Base-by-base conservation (phyloP, 495 filamentous ascomycete species). In the Physcia stellaris region DNA sequence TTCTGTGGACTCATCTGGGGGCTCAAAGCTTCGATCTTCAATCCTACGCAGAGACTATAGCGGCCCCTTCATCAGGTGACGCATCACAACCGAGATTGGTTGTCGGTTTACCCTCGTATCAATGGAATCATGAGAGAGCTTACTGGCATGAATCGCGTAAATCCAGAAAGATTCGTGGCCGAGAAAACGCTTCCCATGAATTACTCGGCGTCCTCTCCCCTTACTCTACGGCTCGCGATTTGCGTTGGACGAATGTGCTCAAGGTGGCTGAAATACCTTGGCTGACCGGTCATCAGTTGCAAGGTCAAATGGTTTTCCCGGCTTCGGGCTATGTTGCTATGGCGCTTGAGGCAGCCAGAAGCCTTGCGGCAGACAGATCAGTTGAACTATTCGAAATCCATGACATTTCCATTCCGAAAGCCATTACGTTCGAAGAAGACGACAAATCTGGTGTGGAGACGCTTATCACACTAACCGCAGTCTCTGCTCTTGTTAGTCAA, bases 281-380 rank as follows among this genome's bases (percentile, higher is more conserved):
- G 64, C 37, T 67, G 0, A 9, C 27, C 2, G 55, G 51, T 42
- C 63, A 68, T 27, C 36, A 51, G 15, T 34, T 67, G 0, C 56
- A 66, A 26, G 51, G 55, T 0, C 54, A 64, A 32, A 39, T 54
- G 2, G 52, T 82, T 0, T 75, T 75, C 43, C 77, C 79, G 13
- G 69, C 65, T 32, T 64, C 74, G 5, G 69, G 64, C 0, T 79
- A 71, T 39, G 45, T 75, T 22, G 55, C 64, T 2, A 74, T 73
- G 58, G 70, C 67, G 1, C 36, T 75, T 0, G 76, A 82, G 36
- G 64, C 68, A 2, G 29, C 50, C 21, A 47, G 17, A 18, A 24
- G 0, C 6, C 39, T 58, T 9, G 19, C 39, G 12, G 18, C 11
- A 6, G 36, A 22, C n/a, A 36, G 29, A 3, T 35, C 36, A 2